Evolutionary conservation across 2,329 filamentous ascomycete species (phyloP).

Genomic region (Pestalotiopsis fici): DNA sequence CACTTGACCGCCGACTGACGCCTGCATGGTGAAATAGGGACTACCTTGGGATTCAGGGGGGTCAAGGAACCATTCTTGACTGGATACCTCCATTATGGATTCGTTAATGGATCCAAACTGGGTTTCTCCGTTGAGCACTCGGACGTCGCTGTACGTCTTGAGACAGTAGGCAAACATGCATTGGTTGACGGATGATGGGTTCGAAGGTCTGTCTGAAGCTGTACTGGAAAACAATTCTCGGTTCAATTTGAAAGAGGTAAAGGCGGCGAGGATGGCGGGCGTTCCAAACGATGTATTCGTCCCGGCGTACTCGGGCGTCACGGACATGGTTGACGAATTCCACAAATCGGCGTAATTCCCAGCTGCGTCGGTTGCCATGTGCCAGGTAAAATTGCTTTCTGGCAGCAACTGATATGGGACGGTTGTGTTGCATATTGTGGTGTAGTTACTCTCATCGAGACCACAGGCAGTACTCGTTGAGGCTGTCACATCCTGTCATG

Average conservation of each 20-base stretch:
- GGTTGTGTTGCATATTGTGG: not conserved
- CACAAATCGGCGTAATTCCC: not conserved
- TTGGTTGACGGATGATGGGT: constrained; percentile 4
- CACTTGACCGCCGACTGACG: not conserved
- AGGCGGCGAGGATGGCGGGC: not conserved
- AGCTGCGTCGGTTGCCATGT: not conserved
- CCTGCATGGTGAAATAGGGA: not conserved
- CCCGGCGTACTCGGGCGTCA: not conserved
- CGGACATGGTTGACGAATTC: not conserved
- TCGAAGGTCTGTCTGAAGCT: not conserved
- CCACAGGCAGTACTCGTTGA: not conserved
- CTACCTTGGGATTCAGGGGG: not conserved
- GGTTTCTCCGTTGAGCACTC: constrained; percentile 1
- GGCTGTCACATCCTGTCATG: not conserved
- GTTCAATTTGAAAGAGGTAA: not conserved
- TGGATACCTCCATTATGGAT: not conserved
- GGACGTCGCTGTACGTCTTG: constrained; percentile 12
- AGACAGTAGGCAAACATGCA: constrained; percentile 12
- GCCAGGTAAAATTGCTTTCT: not conserved
- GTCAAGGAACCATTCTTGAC: not conserved
- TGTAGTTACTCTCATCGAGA: not conserved
- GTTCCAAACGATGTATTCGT: not conserved
- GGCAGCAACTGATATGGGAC: not conserved
- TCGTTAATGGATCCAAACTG: not conserved
- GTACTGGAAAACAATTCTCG: not conserved